Evolutionary conservation across 768 basidiomycete species (phyloP), one percentile per base, ranked within the genome.

Genomic region (Amanita thiersii): DNA sequence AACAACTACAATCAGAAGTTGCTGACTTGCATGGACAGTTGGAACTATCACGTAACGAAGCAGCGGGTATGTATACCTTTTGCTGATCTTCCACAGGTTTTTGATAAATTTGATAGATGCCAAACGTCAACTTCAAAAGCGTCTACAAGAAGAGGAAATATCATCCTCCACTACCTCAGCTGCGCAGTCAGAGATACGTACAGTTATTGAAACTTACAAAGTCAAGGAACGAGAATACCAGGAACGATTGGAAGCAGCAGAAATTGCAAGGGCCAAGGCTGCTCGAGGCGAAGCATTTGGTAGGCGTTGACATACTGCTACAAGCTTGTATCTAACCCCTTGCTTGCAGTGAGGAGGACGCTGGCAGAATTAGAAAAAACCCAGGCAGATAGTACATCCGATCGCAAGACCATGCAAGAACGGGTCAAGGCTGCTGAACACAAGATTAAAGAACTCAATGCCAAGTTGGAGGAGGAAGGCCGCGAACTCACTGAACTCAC

Each of bases 401-500:
- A 82, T 37, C 68, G 69, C 18, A 75, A 79, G 48, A 63, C 66
- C 7, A 56, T 66, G 0, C 69, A 79, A 50, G 68, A 70, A 32
- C 65, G 64, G 8, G 50, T 81, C 11, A 66, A 69, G 40, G 55
- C 56, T 0, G 66, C 77, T 1, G 79, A 81, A 49, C 60, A 62
- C 14, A 33, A 71, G 71, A 40, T 54, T 79, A 21, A 70, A 60
- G 21, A 75, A 81, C n/a, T 60, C 85, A 4, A 83, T 45, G 60
- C 63, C 26, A 77, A 75, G 49, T 65, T 85, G 0, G 80, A 81
- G 26, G 77, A 82, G 37, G 82, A 79, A 39, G 73, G 72, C n/a
- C 73, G 72, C 9, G 80, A 82, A 40, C 73, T 73, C 9, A 73
- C 79, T 17, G 81, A 86, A 47, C 64, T 81, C 26, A 77, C 72